These are phyloP conservation scores for Spencermartinsiella europaea DNA, from an alignment of 805 yeast genomes.

Conservation along the genomic window DNA sequence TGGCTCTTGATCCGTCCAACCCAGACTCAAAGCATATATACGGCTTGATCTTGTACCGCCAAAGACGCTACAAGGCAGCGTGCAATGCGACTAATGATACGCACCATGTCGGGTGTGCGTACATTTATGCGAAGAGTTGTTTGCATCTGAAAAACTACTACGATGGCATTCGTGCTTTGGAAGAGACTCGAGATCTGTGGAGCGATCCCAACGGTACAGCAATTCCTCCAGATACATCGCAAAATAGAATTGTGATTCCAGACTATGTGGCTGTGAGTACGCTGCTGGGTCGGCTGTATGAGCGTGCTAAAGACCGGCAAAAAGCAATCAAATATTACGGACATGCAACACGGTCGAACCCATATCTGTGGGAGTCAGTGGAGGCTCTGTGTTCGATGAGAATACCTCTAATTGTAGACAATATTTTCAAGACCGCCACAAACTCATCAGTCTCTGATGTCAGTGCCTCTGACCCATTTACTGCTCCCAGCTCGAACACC, in stretches of 20 bases:
- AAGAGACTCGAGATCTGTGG: constrained; percentile 20
- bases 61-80: constrained; percentile 57
- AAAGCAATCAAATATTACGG: constrained; percentile 65
- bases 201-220: background rate
- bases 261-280: constrained; percentile 65
- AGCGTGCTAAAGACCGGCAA: constrained; percentile 51
- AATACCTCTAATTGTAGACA: constrained; percentile 56
- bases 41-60: constrained; percentile 59
- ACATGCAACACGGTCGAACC: constrained; percentile 66
- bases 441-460: background rate
- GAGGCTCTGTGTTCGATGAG: constrained; percentile 70
- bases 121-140: constrained; percentile 66
- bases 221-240: background rate
- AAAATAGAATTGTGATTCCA: constrained; percentile 39
- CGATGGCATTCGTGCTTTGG: constrained; percentile 57
- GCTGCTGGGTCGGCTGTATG: constrained; percentile 65
- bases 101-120: constrained; percentile 69
- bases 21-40: constrained; percentile 63
- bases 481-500: background rate
- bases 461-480: constrained; percentile 12
- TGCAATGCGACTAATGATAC: constrained; percentile 44
- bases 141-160: constrained; percentile 47
- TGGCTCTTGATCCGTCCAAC: constrained; percentile 55
- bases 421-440: constrained; percentile 23
- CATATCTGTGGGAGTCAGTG: constrained; percentile 82